phyloP scores from a whole-genome alignment of 192 early-diverging fungal genomes.

The Dissophora globulifera region DNA sequence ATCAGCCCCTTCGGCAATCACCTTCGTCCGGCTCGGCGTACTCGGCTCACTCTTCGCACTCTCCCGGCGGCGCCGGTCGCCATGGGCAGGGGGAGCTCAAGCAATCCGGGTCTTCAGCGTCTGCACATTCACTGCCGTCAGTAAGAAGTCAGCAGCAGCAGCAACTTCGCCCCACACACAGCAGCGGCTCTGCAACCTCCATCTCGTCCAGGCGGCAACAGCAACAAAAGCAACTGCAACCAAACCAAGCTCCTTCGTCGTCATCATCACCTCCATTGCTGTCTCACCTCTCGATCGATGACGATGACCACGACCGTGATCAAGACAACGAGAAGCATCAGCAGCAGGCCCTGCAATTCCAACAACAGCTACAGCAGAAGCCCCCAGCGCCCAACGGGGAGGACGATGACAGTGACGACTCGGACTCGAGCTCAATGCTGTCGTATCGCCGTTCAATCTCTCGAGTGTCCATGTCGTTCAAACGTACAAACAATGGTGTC shows the following conservation, averaged over 20 bases:
- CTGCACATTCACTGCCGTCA: slow-evolving; percentile 16
- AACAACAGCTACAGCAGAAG: slow-evolving; percentile 49
- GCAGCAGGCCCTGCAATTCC: slow-evolving; percentile 38
- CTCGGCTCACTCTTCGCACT: slow-evolving; percentile 8
- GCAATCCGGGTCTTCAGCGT: slow-evolving; percentile 31
- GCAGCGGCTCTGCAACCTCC: slow-evolving; percentile 24
- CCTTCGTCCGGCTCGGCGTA: slow-evolving; percentile 33
- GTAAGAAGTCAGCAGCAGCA: slow-evolving; percentile 13
- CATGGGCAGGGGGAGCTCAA: slow-evolving; percentile 21
- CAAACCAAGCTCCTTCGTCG: background rate
- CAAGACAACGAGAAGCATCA: slow-evolving; percentile 18
- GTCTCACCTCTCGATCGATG: slow-evolving; percentile 6
- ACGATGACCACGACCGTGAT: slow-evolving; percentile 10
- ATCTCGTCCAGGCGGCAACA: slow-evolving; percentile 8
- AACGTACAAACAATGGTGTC: slow-evolving; percentile 19
- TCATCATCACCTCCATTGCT: slow-evolving; percentile 11
- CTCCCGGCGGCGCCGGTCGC: slow-evolving; percentile 5
- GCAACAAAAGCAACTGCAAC: slow-evolving; percentile 4
- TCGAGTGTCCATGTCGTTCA: slow-evolving; percentile 43
- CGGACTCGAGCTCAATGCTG: slow-evolving; percentile 43
- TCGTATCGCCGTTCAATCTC: slow-evolving; percentile 43
- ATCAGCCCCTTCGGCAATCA: slow-evolving; percentile 22
- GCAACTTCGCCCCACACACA: slow-evolving; percentile 8
- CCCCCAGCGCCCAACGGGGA: slow-evolving; percentile 27
- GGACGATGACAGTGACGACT: slow-evolving; percentile 40